phyloP scores from a whole-genome alignment of 306 rosid genomes.

The Trifolium pratense region DNA sequence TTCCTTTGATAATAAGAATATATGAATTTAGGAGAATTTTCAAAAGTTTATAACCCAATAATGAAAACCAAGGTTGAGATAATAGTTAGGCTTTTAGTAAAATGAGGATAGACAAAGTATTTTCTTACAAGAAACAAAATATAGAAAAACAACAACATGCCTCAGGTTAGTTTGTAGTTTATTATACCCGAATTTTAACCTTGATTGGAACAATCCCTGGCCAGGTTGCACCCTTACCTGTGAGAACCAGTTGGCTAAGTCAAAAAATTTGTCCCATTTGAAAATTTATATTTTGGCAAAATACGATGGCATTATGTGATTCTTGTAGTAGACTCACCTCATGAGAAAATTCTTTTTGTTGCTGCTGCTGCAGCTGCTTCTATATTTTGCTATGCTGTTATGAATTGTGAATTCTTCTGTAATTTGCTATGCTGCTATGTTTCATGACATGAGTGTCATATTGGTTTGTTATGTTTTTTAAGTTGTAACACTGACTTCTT shows the following conservation, averaged over 20 bases:
- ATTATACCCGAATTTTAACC: background rate
- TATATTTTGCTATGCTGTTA: conserved; percentile 12
- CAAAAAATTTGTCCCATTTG: too few relatives aligned
- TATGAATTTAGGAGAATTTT: background rate
- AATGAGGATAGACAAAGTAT: background rate
- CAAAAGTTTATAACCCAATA: background rate
- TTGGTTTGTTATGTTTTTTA: background rate
- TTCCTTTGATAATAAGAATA: conserved; percentile 8
- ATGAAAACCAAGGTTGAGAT: conserved; percentile 9
- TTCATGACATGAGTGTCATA: conserved; percentile 2
- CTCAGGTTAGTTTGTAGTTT: background rate
- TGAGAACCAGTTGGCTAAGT: too few relatives aligned
- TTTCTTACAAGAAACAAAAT: background rate
- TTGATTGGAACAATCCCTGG: background rate
- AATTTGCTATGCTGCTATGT: conserved; percentile 6
- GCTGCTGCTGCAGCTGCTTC: conserved; percentile 12
- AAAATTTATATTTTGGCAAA: too few relatives aligned
- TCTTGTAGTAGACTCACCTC: too few relatives aligned
- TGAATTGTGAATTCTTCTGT: conserved; percentile 14
- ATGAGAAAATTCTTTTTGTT: too few relatives aligned
- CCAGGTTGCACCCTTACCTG: too few relatives aligned
- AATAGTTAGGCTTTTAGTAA: background rate
- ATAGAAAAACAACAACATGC: conserved; percentile 21
- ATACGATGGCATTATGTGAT: too few relatives aligned
- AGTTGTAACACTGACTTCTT: conserved; percentile 25